These are phyloP conservation scores for Cutaneotrichosporon sp. DNA, from an alignment of 1,284 basidiomycete genomes.

Conservation along the genomic window DNA sequence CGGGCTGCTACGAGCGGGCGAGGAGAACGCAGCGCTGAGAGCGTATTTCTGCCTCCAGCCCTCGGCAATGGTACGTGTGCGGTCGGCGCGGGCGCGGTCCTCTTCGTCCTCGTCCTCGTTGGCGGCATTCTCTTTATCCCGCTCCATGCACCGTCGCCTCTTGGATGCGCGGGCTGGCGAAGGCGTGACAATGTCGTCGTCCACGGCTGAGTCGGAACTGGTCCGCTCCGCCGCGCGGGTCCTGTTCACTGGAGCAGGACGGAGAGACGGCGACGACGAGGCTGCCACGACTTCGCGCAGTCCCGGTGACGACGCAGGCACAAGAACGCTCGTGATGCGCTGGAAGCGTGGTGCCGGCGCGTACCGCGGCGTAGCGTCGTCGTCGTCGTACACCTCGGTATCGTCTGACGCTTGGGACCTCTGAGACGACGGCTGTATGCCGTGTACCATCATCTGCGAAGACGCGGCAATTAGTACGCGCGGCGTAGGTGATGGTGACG, in stretches of 20 bases:
- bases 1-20: neutral
- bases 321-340: slow-evolving; percentile 12
- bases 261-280: neutral
- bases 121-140: neutral
- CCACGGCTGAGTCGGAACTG: slow-evolving; percentile 30
- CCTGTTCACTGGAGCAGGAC: neutral
- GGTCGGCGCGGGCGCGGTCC: slow-evolving; percentile 21
- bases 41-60: slow-evolving; percentile 44
- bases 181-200: slow-evolving; percentile 32
- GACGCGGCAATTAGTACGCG: slow-evolving; percentile 1
- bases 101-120: slow-evolving; percentile 20
- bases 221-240: too few species aligned
- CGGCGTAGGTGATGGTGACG: slow-evolving; percentile 12
- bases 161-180: slow-evolving; percentile 3
- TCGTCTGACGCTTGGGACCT: neutral
- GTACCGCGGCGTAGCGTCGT: neutral
- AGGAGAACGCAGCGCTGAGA: slow-evolving; percentile 16
- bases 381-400: neutral
- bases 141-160: neutral
- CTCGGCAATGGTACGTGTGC: slow-evolving; percentile 32
- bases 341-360: neutral
- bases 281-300: neutral
- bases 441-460: neutral
- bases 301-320: slow-evolving; percentile 20
- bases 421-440: neutral